Evolutionary conservation across 208 protist species (phyloP).

Genomic region (Eutreptiella sp.): DNA sequence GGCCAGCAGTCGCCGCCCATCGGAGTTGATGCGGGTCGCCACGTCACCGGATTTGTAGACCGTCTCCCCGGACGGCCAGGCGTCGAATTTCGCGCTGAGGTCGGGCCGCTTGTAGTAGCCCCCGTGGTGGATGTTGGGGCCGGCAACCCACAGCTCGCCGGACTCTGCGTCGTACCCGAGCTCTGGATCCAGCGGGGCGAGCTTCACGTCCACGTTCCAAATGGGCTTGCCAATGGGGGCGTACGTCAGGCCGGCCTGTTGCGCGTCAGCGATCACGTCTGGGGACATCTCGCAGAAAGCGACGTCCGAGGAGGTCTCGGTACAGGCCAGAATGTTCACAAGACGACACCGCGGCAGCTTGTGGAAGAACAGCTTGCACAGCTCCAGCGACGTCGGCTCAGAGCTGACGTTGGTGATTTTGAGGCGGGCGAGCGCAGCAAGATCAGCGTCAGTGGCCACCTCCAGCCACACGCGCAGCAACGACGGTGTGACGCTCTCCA

Average conservation of each 20-base stretch:
- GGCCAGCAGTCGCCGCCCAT: neutral
- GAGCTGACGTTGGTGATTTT: neutral
- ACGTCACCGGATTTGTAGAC: slow-evolving; percentile 1
- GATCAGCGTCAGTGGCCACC: no score
- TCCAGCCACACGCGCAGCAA: no score
- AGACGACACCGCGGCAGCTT: neutral
- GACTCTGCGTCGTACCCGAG: neutral
- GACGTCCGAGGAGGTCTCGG: slow-evolving; percentile 13
- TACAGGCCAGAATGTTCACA: slow-evolving; percentile 7
- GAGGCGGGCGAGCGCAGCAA: slow-evolving; percentile 1
- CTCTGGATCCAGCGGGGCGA: neutral
- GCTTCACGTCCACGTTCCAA: neutral
- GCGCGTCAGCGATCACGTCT: neutral
- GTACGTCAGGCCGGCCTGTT: neutral
- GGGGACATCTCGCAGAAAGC: slow-evolving; percentile 1
- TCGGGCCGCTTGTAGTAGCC: neutral
- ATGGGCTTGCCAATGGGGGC: slow-evolving; percentile 5
- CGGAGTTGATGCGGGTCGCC: neutral
- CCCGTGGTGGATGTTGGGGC: neutral
- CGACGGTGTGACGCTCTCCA: slow-evolving; percentile 16
- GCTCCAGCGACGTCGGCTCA: slow-evolving; percentile 5
- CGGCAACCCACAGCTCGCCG: slow-evolving; percentile 2
- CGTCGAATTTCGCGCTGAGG: neutral
- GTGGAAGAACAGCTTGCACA: neutral
- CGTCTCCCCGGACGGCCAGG: neutral